Base-by-base conservation (phyloP, 1,284 basidiomycete genomes). In the Pseudozyma thailandica region DNA sequence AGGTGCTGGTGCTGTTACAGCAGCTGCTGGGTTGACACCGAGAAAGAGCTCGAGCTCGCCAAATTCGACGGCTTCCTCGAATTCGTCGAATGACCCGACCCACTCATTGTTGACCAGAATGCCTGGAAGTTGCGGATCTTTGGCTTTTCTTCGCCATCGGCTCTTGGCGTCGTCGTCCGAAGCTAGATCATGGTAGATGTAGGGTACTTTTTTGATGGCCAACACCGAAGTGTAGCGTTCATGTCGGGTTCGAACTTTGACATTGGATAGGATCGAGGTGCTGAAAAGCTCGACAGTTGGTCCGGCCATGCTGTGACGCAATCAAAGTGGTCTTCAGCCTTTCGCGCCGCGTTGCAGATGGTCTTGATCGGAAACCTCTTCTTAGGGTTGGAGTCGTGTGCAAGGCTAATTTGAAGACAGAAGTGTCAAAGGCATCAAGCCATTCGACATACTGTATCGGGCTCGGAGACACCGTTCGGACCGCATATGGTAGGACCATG, bases 81-180 rank as follows among this genome's bases (percentile, higher is more conserved):
- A 82, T 21, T 82, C 81, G 37, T 80, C 80, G 50, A 58, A 82
- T 15, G 79, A 77, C 5, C 81, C 81, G 8, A 79, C 53, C 81
- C 81, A 82, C 42, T 82, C 81, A 47, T 82, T 81, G 59, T 82
- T 74, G 23, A 82, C 80, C 9, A 82, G 60, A 30, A 82, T 59
- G 6, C 79, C 79, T 16, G 81, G 81, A 35, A 82, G 74, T 35
- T 73, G 72, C 13, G 72, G 64, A 47, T 82, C 78, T 26, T 64
- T 64, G 4, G 78, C 74, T 63, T 81, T 82, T 44, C 76, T 58
- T 28, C 80, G 64, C 80, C 80, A 82, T n/a, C 81, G 58, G 23
- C 59, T 66, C 54, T 82, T 82, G 6, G 80, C 80, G 15, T 76
- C 76, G 16, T 80, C 78, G 49, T 82, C 79, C 5, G 77, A 76